Evolutionary conservation across 2,329 filamentous ascomycete genomes (phyloP).

Genomic region (Ophioceras dolichostomum): DNA sequence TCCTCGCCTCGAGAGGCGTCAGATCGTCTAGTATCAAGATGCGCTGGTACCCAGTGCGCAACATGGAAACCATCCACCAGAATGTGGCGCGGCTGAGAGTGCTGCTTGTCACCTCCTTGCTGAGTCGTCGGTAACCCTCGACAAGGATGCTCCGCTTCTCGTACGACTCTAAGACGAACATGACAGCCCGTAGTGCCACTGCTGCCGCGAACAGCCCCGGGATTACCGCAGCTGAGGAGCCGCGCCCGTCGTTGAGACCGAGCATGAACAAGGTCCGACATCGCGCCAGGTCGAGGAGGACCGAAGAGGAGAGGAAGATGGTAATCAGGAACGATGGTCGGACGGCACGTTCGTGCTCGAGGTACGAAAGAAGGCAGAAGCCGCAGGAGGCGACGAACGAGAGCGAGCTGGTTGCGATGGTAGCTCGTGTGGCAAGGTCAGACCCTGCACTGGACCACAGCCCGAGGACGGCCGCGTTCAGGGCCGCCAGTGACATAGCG

Average conservation of each 20-base stretch:
- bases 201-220: constrained; percentile 27
- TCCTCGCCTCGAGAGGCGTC: constrained; percentile 6
- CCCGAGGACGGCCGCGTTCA: constrained; percentile 5
- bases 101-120: constrained; percentile 20
- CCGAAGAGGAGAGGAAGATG: constrained; percentile 28
- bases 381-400: constrained; percentile 7
- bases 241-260: constrained; percentile 18
- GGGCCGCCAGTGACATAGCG: background rate
- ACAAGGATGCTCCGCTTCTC: constrained; percentile 29
- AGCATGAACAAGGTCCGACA: constrained; percentile 26
- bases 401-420: constrained; percentile 8
- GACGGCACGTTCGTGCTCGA: constrained; percentile 32
- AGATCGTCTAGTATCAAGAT: constrained; percentile 20
- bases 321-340: constrained; percentile 31
- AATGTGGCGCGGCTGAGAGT: constrained; percentile 35
- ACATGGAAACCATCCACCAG: constrained; percentile 39
- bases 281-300: constrained; percentile 30
- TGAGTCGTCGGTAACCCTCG: constrained; percentile 30
- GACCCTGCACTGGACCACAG: too few species aligned
- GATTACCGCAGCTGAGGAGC: constrained; percentile 16
- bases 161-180: constrained; percentile 29
- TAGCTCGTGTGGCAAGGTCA: constrained; percentile 1
- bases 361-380: constrained; percentile 26
- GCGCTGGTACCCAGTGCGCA: constrained; percentile 34
- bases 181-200: constrained; percentile 25